phyloP scores from a whole-genome alignment of 2,329 filamentous ascomycete species.

The Hortaea sp. region DNA sequence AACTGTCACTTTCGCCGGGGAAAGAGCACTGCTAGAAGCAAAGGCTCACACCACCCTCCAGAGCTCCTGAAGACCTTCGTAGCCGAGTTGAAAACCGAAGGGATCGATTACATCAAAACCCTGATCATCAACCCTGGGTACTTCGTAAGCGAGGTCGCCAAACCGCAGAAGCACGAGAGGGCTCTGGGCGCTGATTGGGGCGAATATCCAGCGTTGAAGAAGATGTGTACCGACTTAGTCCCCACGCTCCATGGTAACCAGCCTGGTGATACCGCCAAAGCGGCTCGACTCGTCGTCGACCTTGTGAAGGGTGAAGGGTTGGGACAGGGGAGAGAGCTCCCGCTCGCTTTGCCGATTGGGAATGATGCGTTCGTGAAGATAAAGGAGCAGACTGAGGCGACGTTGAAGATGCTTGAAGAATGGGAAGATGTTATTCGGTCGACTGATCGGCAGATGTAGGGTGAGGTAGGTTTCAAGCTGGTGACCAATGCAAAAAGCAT shows the following conservation, averaged over 20 bases:
- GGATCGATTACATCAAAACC: constrained; percentile 2
- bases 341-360: not conserved
- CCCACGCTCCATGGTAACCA: constrained; percentile 1
- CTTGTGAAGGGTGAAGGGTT: constrained; percentile 2
- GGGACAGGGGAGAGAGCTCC: not conserved
- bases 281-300: not conserved
- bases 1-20: not conserved
- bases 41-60: too few species aligned
- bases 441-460: not conserved
- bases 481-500: too few species aligned
- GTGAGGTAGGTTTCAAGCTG: too few species aligned
- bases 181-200: not conserved
- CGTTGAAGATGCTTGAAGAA: constrained; percentile 1
- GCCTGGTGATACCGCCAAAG: constrained; percentile 1
- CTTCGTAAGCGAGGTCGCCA: not conserved
- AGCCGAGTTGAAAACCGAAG: not conserved
- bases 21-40: not conserved
- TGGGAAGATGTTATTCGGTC: constrained; percentile 2
- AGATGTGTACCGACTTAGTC: not conserved
- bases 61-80: not conserved
- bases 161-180: not conserved
- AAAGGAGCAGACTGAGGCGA: constrained; percentile 1
- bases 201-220: not conserved
- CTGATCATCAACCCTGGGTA: constrained; percentile 2
- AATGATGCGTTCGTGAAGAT: constrained; percentile 1